phyloP scores from a whole-genome alignment of 2,329 filamentous ascomycete genomes.

The Ophiosphaerella narmari region DNA sequence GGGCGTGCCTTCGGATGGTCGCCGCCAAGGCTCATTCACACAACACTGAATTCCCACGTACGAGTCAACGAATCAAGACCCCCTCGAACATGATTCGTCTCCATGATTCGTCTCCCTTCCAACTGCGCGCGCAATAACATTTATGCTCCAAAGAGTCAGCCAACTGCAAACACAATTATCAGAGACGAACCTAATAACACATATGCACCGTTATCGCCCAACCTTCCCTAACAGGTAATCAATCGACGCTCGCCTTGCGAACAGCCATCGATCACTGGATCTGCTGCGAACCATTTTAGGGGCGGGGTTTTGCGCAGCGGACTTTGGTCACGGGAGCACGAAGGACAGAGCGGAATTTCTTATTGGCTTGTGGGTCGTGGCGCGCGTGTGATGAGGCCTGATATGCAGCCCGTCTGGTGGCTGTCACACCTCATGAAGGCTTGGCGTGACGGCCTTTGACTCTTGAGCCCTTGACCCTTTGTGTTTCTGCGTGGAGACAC shows the following conservation, averaged over 20 bases:
- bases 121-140: too few species aligned
- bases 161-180: not conserved
- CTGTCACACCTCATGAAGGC: not conserved
- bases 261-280: conserved; percentile 38
- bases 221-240: conserved; percentile 32
- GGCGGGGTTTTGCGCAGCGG: conserved; percentile 16
- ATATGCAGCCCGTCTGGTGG: conserved; percentile 12
- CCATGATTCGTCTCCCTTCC: not conserved
- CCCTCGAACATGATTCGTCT: not conserved
- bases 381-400: conserved; percentile 4
- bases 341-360: not conserved
- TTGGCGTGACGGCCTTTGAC: too few species aligned
- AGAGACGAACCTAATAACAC: not conserved
- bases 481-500: too few species aligned
- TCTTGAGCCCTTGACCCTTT: too few species aligned
- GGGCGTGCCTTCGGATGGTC: not conserved
- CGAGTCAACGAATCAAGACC: conserved; percentile 6
- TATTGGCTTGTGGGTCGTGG: not conserved
- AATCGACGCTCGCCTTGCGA: conserved; percentile 9
- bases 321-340: conserved; percentile 18
- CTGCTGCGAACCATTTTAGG: conserved; percentile 38
- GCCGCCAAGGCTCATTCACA: conserved; percentile 12
- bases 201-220: not conserved
- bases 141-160: too few species aligned
- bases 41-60: not conserved